phyloP scores from a whole-genome alignment of 2,329 filamentous ascomycete genomes.

The Neocatenulostroma microsporum region DNA sequence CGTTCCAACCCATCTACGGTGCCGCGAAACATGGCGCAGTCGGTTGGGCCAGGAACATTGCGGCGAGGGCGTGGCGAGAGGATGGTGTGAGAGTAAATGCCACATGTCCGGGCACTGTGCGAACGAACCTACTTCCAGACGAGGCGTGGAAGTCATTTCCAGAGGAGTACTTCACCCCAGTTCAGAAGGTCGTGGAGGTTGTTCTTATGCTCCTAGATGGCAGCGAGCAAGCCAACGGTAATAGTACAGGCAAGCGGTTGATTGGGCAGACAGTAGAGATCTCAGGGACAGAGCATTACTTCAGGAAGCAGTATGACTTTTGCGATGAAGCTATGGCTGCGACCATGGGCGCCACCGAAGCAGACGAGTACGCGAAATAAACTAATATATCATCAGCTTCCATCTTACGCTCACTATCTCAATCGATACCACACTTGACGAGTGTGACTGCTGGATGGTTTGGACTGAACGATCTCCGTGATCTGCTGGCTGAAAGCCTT shows the following conservation, averaged over 20 bases:
- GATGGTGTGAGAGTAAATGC: conserved; percentile 5
- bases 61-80: background rate
- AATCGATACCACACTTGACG: too few relatives aligned
- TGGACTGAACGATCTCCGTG: too few relatives aligned
- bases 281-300: conserved; percentile 4
- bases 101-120: conserved; percentile 4
- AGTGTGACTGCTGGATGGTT: too few relatives aligned
- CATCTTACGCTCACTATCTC: too few relatives aligned
- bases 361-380: background rate
- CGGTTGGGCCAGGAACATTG: conserved; percentile 4
- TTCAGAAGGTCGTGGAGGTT: conserved; percentile 7
- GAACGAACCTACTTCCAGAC: conserved; percentile 3
- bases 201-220: conserved; percentile 6
- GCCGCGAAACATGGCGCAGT: conserved; percentile 4
- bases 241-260: background rate
- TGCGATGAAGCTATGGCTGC: conserved; percentile 7
- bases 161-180: conserved; percentile 4
- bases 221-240: background rate
- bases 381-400: too few relatives aligned
- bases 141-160: conserved; percentile 4
- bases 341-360: conserved; percentile 2
- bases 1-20: background rate
- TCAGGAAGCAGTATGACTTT: conserved; percentile 5
- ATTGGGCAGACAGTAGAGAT: conserved; percentile 6
- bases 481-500: too few relatives aligned